Evolutionary conservation across 805 yeast genomes (phyloP), one percentile per base, ranked within the genome.

Genomic region (Ogataea parapolymorpha): DNA sequence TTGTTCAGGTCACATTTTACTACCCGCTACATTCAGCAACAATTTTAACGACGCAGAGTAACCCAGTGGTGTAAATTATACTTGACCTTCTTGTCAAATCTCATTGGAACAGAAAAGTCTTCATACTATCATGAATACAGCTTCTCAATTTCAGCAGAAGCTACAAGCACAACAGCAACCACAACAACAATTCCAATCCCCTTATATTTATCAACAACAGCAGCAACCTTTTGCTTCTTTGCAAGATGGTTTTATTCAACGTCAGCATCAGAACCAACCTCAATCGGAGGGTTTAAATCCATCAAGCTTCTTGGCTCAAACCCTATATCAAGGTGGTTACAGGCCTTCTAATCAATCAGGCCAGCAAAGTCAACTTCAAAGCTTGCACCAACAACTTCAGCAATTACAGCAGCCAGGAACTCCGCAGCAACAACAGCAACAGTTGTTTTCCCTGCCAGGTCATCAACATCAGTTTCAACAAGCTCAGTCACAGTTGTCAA

Each of bases 241-340:
- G 13, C 55, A 50, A 26, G 59, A 53, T 42, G 55, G 52, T 2
- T 53, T 46, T 29, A 22, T 45, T 17, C 55, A 53, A 24, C 59
- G 55, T 35, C 55, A 45, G 20, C 54, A 47, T 3, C 54, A 53
- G 23, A 50, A 52, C 30, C 55, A 47, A 29, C 55, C 46, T 9
- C 57, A 46, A 28, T 39, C 32, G 12, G 61, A 57, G 26, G 64
- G 60, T 14, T 34, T 64, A 41, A 59, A 58, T 42, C 62, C 68
- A 10, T 59, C 70, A 1, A 63, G 66, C 25, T 47, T 68, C 32
- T 39, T 69, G 35, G 66, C 73, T 4, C 73, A 68, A 45, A 56
- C 69, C 5, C 47, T 66, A 28, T 70, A 66, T 41, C 74, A 65
- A 39, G 70, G 71, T 26, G 62, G 59, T 22, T 68, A 61, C 47